Evolutionary conservation across 176 grass and related monocot genomes (phyloP).

Genomic region (Eremochloa ophiuroides): DNA sequence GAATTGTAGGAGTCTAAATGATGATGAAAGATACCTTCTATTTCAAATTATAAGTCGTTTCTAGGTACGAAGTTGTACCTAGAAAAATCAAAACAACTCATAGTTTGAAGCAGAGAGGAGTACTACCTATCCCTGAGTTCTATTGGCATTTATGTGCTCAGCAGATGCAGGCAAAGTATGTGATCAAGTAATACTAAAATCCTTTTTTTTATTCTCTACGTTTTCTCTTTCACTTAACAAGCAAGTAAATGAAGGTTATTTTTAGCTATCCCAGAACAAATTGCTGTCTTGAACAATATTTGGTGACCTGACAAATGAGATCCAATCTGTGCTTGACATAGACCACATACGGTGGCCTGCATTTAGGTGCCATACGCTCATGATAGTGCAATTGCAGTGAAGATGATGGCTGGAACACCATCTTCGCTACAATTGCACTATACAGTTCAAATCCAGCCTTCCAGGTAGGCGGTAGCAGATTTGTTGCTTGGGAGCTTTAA

Average conservation of each 20-base stretch:
- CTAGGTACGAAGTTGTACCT: too few species aligned
- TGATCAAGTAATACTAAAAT: neutral
- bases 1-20: too few species aligned
- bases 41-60: too few species aligned
- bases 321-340: neutral
- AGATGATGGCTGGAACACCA: too few species aligned
- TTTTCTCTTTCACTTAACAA: neutral
- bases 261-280: neutral
- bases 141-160: neutral
- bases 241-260: neutral
- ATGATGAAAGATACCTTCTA: too few species aligned
- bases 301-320: neutral
- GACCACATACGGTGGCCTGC: neutral
- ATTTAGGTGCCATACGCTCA: too few species aligned
- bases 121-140: neutral
- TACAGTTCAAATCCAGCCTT: too few species aligned
- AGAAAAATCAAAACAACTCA: too few species aligned
- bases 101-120: too few species aligned
- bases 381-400: neutral
- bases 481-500: neutral
- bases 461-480: neutral
- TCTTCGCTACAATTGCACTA: too few species aligned
- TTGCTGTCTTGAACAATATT: neutral
- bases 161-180: neutral
- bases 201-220: neutral